These are phyloP conservation scores for Pichia cactophila DNA, from an alignment of 1,139 yeast genomes.

Conservation along the genomic window DNA sequence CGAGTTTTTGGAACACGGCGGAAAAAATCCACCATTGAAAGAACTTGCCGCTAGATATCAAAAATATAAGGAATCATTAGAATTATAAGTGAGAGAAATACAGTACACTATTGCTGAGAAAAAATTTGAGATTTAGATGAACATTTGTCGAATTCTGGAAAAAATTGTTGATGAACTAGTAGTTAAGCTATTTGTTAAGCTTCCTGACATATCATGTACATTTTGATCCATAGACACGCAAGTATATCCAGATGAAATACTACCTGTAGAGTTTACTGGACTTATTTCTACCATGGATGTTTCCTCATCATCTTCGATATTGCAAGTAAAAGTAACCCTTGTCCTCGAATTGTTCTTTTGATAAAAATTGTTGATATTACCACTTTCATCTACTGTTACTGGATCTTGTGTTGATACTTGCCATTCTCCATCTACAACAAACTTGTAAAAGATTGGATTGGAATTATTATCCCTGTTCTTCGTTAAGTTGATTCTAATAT, in stretches of 20 bases:
- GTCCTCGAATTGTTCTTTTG: conserved; percentile 16
- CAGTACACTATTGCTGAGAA: background rate
- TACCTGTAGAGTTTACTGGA: conserved; percentile 13
- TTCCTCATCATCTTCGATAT: conserved; percentile 8
- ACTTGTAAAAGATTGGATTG: conserved; percentile 43
- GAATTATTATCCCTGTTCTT: conserved; percentile 35
- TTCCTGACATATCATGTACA: background rate
- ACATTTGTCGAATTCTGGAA: background rate
- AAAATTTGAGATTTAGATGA: background rate
- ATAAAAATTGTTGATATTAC: conserved; percentile 44
- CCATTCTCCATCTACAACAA: conserved; percentile 66
- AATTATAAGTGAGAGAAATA: background rate
- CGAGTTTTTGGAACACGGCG: background rate
- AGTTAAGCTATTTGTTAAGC: background rate
- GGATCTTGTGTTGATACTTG: conserved; percentile 34
- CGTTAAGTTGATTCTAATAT: conserved; percentile 24
- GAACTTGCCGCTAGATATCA: background rate
- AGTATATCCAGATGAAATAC: background rate
- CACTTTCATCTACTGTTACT: conserved; percentile 37
- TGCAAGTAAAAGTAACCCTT: conserved; percentile 9
- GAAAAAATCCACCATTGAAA: background rate
- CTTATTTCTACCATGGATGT: conserved; percentile 10
- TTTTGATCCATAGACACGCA: background rate
- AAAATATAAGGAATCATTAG: background rate
- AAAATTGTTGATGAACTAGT: background rate